phyloP scores from a whole-genome alignment of 441 rosid genomes.

The Jatropha multifida region DNA sequence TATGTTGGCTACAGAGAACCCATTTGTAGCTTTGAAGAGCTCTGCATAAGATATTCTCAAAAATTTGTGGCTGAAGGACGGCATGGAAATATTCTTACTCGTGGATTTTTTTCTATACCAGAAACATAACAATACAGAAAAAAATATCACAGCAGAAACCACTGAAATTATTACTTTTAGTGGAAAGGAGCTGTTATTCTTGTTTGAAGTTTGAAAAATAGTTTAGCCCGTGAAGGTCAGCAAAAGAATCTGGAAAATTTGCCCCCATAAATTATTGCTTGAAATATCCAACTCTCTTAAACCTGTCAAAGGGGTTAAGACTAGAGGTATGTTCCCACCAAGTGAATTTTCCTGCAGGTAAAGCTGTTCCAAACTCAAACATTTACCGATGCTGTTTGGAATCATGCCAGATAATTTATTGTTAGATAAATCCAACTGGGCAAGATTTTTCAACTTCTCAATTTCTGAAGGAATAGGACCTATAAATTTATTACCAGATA shows the following conservation, averaged over 20 bases:
- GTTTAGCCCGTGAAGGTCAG: neutral
- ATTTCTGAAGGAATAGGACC: slow-evolving; percentile 24
- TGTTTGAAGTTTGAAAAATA: neutral
- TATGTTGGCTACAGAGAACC: neutral
- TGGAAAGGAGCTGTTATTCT: neutral
- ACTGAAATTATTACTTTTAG: slow-evolving; percentile 4
- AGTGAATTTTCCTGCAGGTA: slow-evolving; percentile 26
- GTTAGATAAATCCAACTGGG: neutral
- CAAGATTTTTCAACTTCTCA: slow-evolving; percentile 5
- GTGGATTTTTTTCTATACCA: too few relatives aligned
- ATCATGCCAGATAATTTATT: slow-evolving; percentile 28
- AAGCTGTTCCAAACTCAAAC: slow-evolving; percentile 20
- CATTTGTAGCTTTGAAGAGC: neutral
- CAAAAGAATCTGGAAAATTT: slow-evolving; percentile 24
- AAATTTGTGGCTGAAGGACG: neutral
- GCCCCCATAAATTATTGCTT: slow-evolving; percentile 30
- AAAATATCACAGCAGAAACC: neutral
- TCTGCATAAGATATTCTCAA: neutral
- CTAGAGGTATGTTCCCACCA: slow-evolving; percentile 23
- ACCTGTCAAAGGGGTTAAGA: slow-evolving; percentile 22
- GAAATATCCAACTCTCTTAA: slow-evolving; percentile 26
- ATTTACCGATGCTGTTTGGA: slow-evolving; percentile 22
- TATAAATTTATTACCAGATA: slow-evolving; percentile 7
- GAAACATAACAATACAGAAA: too few relatives aligned
- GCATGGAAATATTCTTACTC: neutral